Conservation (phyloP, 2,329 filamentous ascomycete species). For the Neofusicoccum umdonicola region DNA sequence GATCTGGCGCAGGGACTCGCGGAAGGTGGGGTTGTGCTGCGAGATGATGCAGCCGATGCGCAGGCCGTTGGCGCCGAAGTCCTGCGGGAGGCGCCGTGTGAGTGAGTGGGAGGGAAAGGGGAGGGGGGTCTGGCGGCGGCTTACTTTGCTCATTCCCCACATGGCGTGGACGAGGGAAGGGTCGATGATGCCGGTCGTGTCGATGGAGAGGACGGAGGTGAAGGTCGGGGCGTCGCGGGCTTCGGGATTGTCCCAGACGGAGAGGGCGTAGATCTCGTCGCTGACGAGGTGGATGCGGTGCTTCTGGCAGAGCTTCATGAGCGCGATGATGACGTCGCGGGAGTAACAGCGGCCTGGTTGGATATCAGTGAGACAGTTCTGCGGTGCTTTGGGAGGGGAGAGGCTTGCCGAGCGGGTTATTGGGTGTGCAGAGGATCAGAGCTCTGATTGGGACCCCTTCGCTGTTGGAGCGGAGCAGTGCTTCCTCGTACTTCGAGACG, state of each 20-base stretch:
- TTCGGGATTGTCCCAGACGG: constrained; percentile 24
- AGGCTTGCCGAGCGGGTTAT: constrained; percentile 41
- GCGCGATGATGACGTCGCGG: constrained; percentile 26
- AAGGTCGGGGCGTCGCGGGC: constrained; percentile 21
- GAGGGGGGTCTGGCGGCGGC: neutral
- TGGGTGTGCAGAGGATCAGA: constrained; percentile 45
- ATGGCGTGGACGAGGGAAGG: constrained; percentile 28
- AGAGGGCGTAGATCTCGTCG: constrained; percentile 39
- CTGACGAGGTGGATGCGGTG: constrained; percentile 32
- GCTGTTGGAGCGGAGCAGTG: constrained; percentile 31
- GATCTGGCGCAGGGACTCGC: neutral
- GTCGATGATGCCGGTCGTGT: constrained; percentile 20
- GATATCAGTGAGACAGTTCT: neutral
- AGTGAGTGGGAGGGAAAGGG: neutral
- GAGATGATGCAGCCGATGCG: constrained; percentile 30
- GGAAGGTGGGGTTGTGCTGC: constrained; percentile 20
- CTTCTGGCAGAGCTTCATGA: constrained; percentile 30
- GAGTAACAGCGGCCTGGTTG: neutral
- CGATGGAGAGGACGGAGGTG: constrained; percentile 26
- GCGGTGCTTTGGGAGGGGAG: constrained; percentile 21
- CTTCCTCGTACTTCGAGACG: constrained; percentile 39
- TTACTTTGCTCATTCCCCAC: constrained; percentile 30
- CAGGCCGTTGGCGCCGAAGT: constrained; percentile 35
- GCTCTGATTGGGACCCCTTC: constrained; percentile 38
- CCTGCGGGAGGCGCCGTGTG: constrained; percentile 7